Conservation (phyloP, 257 asterid genomes). For the Solanum gracilifrons region DNA sequence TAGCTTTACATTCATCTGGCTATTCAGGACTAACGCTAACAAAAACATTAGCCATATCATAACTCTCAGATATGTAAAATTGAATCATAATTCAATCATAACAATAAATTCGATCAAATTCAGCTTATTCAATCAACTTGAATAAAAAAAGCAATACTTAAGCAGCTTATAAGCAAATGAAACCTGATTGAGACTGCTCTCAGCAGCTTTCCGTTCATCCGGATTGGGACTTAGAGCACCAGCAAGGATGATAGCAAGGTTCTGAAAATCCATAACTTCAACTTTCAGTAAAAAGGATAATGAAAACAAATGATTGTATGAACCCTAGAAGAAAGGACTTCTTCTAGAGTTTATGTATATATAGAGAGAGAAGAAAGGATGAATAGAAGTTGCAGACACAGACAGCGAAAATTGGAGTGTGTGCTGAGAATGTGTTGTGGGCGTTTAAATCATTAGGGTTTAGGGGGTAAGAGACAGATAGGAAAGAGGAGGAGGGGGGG, state of each 20-base stretch:
- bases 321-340: neutral
- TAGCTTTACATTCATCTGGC: constrained; percentile 55
- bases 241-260: constrained; percentile 54
- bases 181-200: constrained; percentile 82
- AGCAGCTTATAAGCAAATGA: neutral
- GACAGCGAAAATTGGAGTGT: neutral
- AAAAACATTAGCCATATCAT: neutral
- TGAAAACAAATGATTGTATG: neutral
- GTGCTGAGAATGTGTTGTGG: neutral
- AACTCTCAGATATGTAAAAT: neutral
- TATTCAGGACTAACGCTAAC: neutral
- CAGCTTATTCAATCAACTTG: neutral
- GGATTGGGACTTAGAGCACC: constrained; percentile 87
- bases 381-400: neutral
- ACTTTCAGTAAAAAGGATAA: neutral
- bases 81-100: neutral
- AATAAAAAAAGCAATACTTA: neutral
- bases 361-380: neutral
- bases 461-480: neutral
- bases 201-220: constrained; percentile 78
- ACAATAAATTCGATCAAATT: neutral
- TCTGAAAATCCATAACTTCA: constrained; percentile 54
- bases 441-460: constrained; percentile 17
- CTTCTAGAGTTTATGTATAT: neutral
- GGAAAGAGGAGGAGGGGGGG: neutral